A percentile compares a stretch with the other conserved stretches of the same genome.
These are phyloP conservation scores for Cercospora sp. DNA, from an alignment of 2,329 filamentous ascomycete genomes.

Conservation along the genomic window DNA sequence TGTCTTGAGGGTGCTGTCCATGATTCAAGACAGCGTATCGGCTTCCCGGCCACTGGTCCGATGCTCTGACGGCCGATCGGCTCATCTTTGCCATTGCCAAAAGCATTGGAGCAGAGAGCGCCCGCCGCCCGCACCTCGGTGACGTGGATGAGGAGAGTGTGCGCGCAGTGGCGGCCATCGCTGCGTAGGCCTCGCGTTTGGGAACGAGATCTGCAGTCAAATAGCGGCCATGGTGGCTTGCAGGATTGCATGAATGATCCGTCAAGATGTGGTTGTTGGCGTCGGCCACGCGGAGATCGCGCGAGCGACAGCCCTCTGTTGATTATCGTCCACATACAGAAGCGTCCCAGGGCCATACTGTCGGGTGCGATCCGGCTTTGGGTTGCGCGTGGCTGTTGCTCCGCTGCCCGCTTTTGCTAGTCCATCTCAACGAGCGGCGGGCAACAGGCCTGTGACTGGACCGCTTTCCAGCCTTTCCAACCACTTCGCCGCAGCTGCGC, in stretches of 20 bases:
- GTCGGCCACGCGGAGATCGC: neutral
- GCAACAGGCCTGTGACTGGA: neutral
- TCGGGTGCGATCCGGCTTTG: neutral
- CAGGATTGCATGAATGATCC: constrained; percentile 5
- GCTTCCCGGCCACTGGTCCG: neutral
- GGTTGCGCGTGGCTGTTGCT: constrained; percentile 8
- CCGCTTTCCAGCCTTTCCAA: neutral
- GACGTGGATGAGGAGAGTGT: neutral
- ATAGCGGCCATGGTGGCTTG: neutral
- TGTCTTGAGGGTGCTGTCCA: neutral
- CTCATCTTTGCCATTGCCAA: neutral
- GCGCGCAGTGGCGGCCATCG: neutral
- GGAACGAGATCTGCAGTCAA: neutral
- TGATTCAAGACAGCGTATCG: neutral
- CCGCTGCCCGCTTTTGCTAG: constrained; percentile 14
- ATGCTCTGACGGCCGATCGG: neutral
- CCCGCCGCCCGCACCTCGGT: neutral
- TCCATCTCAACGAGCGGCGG: neutral
- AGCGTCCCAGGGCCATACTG: neutral
- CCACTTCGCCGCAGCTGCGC: constrained; percentile 1
- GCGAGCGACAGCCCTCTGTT: neutral
- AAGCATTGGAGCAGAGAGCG: neutral
- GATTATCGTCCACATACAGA: neutral
- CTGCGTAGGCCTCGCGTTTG: neutral
- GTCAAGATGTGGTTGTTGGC: neutral